A percentile compares a stretch with the other conserved stretches of the same genome.
These are phyloP conservation scores for Talaromyces ruber DNA, from an alignment of 495 filamentous ascomycete species.

Conservation along the genomic window DNA sequence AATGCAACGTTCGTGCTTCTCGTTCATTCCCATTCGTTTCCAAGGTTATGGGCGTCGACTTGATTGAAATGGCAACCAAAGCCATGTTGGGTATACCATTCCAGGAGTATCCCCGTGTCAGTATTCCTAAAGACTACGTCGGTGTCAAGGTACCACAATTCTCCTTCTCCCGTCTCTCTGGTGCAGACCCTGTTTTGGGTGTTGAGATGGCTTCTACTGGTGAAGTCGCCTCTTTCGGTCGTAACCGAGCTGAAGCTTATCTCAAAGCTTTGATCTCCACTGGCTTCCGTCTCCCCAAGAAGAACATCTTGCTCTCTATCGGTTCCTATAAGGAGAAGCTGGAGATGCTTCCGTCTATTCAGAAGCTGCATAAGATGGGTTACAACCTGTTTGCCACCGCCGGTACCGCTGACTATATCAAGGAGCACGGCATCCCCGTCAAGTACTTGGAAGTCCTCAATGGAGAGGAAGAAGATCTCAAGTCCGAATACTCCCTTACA, in stretches of 20 bases:
- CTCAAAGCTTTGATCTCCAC: slow-evolving; percentile 92
- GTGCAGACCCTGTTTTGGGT: slow-evolving; percentile 91
- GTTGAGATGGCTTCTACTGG: slow-evolving; percentile 99
- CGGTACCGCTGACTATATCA: slow-evolving; percentile 91
- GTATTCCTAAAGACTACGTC: slow-evolving; percentile 72
- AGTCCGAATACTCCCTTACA: slow-evolving; percentile 91
- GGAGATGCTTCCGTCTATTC: slow-evolving; percentile 89
- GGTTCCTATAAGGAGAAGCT: slow-evolving; percentile 96
- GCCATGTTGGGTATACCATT: slow-evolving; percentile 86
- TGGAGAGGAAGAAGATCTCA: slow-evolving; percentile 64
- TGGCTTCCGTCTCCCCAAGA: slow-evolving; percentile 92
- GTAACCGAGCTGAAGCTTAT: slow-evolving; percentile 95
- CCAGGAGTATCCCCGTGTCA: slow-evolving; percentile 67
- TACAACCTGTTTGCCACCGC: slow-evolving; percentile 94
- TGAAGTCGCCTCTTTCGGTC: slow-evolving; percentile 93
- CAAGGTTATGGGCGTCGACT: slow-evolving; percentile 96
- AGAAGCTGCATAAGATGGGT: slow-evolving; percentile 77
- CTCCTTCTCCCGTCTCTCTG: slow-evolving; percentile 93
- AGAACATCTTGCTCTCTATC: slow-evolving; percentile 90
- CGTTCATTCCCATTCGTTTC: slow-evolving; percentile 97
- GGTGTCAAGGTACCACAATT: slow-evolving; percentile 98
- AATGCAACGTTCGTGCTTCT: slow-evolving; percentile 95
- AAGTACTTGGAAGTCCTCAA: slow-evolving; percentile 84
- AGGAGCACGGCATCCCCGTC: slow-evolving; percentile 80
- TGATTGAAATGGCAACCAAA: slow-evolving; percentile 98